Evolutionary conservation across 2,329 filamentous ascomycete species (phyloP).

Genomic region (Fusarium papillatum): DNA sequence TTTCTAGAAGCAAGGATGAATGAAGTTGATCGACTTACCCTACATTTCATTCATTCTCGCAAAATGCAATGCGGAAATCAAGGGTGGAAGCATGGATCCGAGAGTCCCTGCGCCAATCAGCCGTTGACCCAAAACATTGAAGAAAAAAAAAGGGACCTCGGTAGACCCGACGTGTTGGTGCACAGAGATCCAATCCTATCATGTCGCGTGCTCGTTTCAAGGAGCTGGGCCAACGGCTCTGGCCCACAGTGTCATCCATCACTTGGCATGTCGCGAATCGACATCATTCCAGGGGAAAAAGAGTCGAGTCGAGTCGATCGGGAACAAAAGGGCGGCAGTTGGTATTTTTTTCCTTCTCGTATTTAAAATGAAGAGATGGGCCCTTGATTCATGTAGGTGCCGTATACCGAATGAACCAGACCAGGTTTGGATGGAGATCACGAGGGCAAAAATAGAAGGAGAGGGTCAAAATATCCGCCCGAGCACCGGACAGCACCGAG

Average conservation of each 20-base stretch:
- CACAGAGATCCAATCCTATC: neutral
- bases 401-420: neutral
- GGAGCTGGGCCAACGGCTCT: neutral
- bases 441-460: neutral
- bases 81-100: neutral
- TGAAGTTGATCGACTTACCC: neutral
- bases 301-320: neutral
- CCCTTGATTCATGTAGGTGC: neutral
- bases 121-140: neutral
- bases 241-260: neutral
- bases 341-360: neutral
- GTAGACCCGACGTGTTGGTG: conserved; percentile 17
- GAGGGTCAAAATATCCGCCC: neutral
- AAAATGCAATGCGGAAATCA: neutral
- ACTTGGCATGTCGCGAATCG: conserved; percentile 11
- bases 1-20: neutral
- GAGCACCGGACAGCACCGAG: neutral
- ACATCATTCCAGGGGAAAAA: neutral
- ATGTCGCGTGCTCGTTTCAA: conserved; percentile 30
- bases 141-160: conserved; percentile 5
- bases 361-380: neutral
- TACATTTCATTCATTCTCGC: neutral
- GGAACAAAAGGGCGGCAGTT: neutral
- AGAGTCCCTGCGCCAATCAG: neutral
- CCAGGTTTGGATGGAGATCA: neutral